These are phyloP conservation scores for Spathaspora sp. DNA, from an alignment of 1,139 yeast species.

Conservation along the genomic window DNA sequence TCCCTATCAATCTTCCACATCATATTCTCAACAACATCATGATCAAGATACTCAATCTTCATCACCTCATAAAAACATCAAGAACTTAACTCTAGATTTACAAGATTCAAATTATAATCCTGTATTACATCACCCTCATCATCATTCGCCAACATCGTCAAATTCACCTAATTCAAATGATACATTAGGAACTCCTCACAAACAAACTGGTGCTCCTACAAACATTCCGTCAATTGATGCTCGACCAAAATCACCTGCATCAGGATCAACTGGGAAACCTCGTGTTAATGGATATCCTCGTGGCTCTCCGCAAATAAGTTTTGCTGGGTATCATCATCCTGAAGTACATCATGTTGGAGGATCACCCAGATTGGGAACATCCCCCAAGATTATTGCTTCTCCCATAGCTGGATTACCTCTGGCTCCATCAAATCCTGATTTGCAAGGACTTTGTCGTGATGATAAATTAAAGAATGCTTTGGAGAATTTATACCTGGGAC, in stretches of 20 bases:
- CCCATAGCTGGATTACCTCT: background rate
- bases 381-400: constrained; percentile 1
- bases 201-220: background rate
- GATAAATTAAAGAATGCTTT: constrained; percentile 31
- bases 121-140: background rate
- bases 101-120: background rate
- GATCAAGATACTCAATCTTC: constrained; percentile 2
- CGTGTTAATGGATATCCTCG: background rate
- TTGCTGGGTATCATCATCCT: background rate
- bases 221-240: background rate
- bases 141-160: background rate
- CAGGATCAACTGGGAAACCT: background rate
- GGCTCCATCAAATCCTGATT: background rate
- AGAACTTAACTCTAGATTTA: constrained; percentile 32
- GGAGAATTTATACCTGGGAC: constrained; percentile 9
- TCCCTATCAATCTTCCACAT: background rate
- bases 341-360: background rate
- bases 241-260: background rate
- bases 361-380: background rate
- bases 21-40: background rate
- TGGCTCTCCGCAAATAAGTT: background rate
- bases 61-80: constrained; percentile 23
- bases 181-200: background rate
- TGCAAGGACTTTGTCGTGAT: constrained; percentile 7
- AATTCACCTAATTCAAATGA: background rate